Evolutionary conservation across 768 basidiomycete genomes (phyloP).

Genomic region (Tricholomella constricta): DNA sequence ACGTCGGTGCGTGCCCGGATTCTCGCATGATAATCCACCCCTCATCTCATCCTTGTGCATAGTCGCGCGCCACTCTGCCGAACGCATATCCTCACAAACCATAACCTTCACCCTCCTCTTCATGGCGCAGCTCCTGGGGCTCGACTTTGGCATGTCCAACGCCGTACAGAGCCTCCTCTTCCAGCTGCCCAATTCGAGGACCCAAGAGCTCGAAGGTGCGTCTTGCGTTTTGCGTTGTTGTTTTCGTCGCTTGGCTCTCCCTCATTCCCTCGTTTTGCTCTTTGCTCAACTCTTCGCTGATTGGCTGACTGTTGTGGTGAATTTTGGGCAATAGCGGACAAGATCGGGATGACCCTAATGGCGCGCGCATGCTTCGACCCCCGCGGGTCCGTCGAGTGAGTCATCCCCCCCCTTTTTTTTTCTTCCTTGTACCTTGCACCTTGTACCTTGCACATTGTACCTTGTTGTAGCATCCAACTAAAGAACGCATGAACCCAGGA

Average conservation of each 20-base stretch:
- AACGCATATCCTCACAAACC: constrained; percentile 51
- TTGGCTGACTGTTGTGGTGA: too few relatives aligned
- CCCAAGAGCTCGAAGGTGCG: constrained; percentile 78
- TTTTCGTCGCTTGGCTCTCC: neutral
- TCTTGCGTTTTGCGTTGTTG: neutral
- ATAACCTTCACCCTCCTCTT: constrained; percentile 43
- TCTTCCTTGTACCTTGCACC: neutral
- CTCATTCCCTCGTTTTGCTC: neutral
- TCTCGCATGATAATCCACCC: neutral
- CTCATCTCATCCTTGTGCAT: neutral
- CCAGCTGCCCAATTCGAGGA: constrained; percentile 82
- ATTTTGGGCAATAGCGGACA: constrained; percentile 83
- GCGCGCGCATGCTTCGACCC: constrained; percentile 89
- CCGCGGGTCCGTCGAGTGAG: constrained; percentile 68
- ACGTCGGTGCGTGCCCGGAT: constrained; percentile 49
- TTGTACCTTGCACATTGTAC: too few relatives aligned
- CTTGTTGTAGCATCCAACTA: too few relatives aligned
- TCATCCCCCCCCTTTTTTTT: constrained; percentile 4
- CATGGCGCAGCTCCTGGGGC: constrained; percentile 45
- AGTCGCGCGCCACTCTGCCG: constrained; percentile 51
- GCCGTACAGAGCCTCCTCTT: constrained; percentile 53
- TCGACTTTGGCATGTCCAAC: constrained; percentile 55
- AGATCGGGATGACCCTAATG: constrained; percentile 80
- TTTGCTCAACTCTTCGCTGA: too few relatives aligned
- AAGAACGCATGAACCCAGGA: too few relatives aligned